Evolutionary conservation across 2,329 filamentous ascomycete species (phyloP).

Genomic region (Clonostachys rhizophaga): DNA sequence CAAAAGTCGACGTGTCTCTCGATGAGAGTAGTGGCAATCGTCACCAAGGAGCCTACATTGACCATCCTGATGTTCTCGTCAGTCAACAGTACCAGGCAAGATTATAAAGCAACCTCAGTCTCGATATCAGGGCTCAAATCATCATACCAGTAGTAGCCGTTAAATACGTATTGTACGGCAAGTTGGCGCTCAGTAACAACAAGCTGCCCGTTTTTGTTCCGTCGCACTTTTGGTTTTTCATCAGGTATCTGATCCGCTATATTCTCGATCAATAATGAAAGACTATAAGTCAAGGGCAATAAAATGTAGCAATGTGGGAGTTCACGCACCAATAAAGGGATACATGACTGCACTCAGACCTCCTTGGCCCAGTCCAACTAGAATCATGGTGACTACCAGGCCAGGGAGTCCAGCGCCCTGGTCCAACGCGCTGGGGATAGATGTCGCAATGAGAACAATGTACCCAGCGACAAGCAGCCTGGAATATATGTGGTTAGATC

Average conservation of each 20-base stretch:
- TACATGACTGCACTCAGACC: conserved; percentile 64
- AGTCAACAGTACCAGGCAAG: too few relatives aligned
- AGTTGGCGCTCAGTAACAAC: neutral
- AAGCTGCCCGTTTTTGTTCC: neutral
- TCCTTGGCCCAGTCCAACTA: conserved; percentile 63
- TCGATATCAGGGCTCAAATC: too few relatives aligned
- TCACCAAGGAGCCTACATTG: conserved; percentile 57
- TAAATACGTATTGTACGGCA: neutral
- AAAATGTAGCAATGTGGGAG: too few relatives aligned
- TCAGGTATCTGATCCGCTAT: conserved; percentile 42
- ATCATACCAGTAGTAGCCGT: neutral
- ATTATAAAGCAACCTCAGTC: too few relatives aligned
- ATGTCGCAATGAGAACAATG: conserved; percentile 29
- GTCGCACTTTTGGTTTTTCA: conserved; percentile 30
- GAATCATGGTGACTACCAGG: conserved; percentile 49
- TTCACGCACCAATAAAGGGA: conserved; percentile 18
- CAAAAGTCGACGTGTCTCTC: conserved; percentile 54
- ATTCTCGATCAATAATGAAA: neutral
- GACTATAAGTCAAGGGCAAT: too few relatives aligned
- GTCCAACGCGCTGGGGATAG: conserved; percentile 28
- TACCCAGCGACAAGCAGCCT: too few relatives aligned
- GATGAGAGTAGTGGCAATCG: conserved; percentile 55
- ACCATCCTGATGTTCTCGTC: conserved; percentile 37
- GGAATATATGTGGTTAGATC: too few relatives aligned
- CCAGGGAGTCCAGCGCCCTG: conserved; percentile 37